Evolutionary conservation across 306 rosid species (phyloP).

Genomic region (Gleditsia sinensis): DNA sequence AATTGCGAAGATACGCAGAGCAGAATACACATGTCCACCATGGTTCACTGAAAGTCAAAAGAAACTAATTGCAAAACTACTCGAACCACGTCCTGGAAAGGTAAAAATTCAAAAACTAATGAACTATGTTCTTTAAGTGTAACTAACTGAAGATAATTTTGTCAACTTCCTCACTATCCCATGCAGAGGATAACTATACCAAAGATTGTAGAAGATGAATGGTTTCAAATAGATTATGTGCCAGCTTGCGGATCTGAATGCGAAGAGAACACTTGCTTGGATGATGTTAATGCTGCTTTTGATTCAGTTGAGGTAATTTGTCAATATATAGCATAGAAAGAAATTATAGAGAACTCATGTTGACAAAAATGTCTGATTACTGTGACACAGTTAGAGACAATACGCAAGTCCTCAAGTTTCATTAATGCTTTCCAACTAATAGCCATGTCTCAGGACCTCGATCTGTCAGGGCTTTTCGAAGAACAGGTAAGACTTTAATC

Average conservation of each 20-base stretch:
- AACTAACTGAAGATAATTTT: not conserved
- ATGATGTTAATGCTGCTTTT: conserved; percentile 55
- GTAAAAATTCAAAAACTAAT: conserved; percentile 43
- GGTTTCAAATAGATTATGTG: conserved; percentile 72
- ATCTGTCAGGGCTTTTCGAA: conserved; percentile 80
- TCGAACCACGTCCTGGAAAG: conserved; percentile 56
- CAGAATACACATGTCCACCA: conserved; percentile 57
- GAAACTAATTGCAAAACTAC: conserved; percentile 62
- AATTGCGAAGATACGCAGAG: conserved; percentile 58
- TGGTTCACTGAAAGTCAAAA: conserved; percentile 72
- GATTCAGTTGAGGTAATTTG: conserved; percentile 59
- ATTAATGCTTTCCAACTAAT: conserved; percentile 83
- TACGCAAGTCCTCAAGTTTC: conserved; percentile 66
- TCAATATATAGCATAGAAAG: conserved; percentile 7
- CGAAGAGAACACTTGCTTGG: conserved; percentile 44
- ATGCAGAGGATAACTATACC: conserved; percentile 62
- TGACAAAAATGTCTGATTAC: conserved; percentile 9
- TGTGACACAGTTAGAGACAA: conserved; percentile 47
- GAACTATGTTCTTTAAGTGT: not conserved
- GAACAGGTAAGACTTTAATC: conserved; percentile 60
- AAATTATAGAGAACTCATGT: not conserved
- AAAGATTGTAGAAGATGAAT: conserved; percentile 60
- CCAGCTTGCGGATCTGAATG: conserved; percentile 48
- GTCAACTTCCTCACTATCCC: conserved; percentile 12
- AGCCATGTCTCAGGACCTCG: conserved; percentile 85